A percentile compares a stretch with the other conserved stretches of the same genome.
These are phyloP conservation scores for Monosporascus sp. DNA, from an alignment of 2,329 filamentous ascomycete genomes.

Conservation along the genomic window DNA sequence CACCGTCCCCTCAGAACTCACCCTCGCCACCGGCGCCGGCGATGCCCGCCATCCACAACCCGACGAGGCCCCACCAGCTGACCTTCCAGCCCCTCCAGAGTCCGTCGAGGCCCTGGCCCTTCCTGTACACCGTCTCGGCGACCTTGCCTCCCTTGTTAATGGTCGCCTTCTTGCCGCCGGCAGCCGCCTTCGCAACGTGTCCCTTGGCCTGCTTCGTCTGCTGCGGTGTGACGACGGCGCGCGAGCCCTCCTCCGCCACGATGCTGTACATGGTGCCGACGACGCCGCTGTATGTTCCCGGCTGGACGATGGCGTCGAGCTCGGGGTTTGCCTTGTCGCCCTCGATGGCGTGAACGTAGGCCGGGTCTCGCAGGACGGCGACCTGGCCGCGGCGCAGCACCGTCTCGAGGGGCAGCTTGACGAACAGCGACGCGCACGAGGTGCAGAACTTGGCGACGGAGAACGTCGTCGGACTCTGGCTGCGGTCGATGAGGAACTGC, in stretches of 20 bases:
- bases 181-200: conserved; percentile 11
- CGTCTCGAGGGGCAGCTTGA: conserved; percentile 88
- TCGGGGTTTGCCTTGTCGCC: conserved; percentile 2
- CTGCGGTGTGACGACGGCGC: conserved; percentile 35
- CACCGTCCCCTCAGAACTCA: conserved; percentile 39
- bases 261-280: conserved; percentile 90
- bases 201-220: conserved; percentile 24
- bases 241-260: conserved; percentile 71
- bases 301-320: conserved; percentile 70
- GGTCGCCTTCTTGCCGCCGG: conserved; percentile 25
- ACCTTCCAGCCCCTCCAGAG: conserved; percentile 73
- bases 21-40: conserved; percentile 57
- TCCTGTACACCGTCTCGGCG: conserved; percentile 41
- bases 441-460: conserved; percentile 76
- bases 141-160: conserved; percentile 19
- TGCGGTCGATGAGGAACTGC: conserved; percentile 77
- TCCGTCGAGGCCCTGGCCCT: conserved; percentile 63
- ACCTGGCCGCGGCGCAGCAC: conserved; percentile 86
- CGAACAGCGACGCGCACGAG: conserved; percentile 72
- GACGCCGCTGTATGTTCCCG: conserved; percentile 78
- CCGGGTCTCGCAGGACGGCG: conserved; percentile 55
- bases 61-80: conserved; percentile 71
- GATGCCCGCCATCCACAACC: conserved; percentile 66
- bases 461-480: conserved; percentile 76
- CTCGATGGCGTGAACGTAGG: conserved; percentile 46